Conservation (phyloP, 2,329 filamentous ascomycete species). For the Paecilomyces formosus region DNA sequence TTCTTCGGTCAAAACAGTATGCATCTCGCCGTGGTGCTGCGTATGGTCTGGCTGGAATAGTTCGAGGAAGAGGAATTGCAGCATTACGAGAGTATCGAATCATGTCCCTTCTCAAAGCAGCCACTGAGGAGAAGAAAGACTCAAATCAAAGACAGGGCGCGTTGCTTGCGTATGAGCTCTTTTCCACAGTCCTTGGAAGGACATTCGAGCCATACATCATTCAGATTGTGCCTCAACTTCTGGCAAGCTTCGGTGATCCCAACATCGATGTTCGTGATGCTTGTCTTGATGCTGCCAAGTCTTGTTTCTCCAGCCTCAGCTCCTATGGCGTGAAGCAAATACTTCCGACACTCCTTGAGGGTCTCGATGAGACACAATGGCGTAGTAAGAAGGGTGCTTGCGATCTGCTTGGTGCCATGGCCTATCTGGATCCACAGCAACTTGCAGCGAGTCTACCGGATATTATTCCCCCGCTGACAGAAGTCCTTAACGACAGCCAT, state of each 20-base stretch:
- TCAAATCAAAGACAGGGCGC: conserved; percentile 80
- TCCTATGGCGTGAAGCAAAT: conserved; percentile 96
- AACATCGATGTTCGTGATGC: conserved; percentile 87
- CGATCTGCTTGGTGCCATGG: conserved; percentile 95
- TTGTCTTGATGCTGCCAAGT: conserved; percentile 86
- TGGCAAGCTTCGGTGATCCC: conserved; percentile 81
- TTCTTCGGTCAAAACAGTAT: conserved; percentile 85
- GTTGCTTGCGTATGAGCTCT: conserved; percentile 80
- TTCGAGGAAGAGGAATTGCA: conserved; percentile 78
- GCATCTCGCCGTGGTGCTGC: conserved; percentile 88
- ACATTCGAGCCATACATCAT: conserved; percentile 96
- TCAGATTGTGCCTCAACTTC: conserved; percentile 83
- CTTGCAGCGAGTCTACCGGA: conserved; percentile 85
- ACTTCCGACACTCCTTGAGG: conserved; percentile 80
- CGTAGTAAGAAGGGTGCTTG: conserved; percentile 97
- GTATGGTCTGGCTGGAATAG: conserved; percentile 85
- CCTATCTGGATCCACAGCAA: conserved; percentile 93
- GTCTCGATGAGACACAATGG: conserved; percentile 93
- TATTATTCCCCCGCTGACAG: conserved; percentile 91
- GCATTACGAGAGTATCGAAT: conserved; percentile 79
- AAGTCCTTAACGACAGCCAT: conserved; percentile 92
- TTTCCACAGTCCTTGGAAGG: conserved; percentile 77
- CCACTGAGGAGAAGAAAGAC: conserved; percentile 94
- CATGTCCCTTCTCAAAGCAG: conserved; percentile 69
- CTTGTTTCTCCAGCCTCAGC: conserved; percentile 85